Evolutionary conservation across 768 basidiomycete species (phyloP).

Genomic region (Lactarius indigo): DNA sequence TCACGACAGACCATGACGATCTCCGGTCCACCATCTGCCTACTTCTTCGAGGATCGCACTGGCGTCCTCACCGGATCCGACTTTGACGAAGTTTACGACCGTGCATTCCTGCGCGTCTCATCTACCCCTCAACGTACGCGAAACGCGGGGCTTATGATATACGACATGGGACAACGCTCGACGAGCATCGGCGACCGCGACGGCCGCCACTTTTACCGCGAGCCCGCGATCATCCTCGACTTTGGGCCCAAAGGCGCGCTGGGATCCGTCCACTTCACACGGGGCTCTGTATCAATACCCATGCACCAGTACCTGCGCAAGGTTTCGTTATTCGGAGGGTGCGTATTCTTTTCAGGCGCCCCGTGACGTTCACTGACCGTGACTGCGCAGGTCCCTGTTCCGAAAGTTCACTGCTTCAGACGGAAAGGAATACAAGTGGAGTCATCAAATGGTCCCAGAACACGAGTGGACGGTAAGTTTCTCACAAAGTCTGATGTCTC

Average conservation of each 20-base stretch:
- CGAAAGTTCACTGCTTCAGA: conserved; percentile 68
- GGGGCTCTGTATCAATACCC: conserved; percentile 43
- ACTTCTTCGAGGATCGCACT: conserved; percentile 67
- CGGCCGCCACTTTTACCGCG: conserved; percentile 47
- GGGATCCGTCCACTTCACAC: conserved; percentile 55
- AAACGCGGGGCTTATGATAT: conserved; percentile 46
- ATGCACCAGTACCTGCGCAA: conserved; percentile 66
- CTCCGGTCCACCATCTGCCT: conserved; percentile 32
- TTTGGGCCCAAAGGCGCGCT: conserved; percentile 56
- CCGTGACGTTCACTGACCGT: conserved; percentile 2
- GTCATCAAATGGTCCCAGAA: conserved; percentile 46
- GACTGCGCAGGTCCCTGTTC: conserved; percentile 51
- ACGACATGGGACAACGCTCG: conserved; percentile 62
- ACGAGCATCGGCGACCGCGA: conserved; percentile 51
- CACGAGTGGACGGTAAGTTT: conserved; percentile 73
- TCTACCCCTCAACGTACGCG: conserved; percentile 38
- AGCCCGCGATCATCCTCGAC: conserved; percentile 56
- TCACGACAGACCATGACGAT: conserved; percentile 21
- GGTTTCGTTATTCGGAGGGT: conserved; percentile 65
- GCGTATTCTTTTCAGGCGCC: conserved; percentile 30
- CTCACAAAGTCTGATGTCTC: conserved; percentile 12
- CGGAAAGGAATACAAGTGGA: conserved; percentile 70
- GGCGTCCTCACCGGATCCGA: conserved; percentile 52
- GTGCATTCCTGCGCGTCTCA: conserved; percentile 62
- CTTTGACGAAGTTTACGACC: conserved; percentile 78